Percentiles rank a stretch among this genome's conserved stretches.
phyloP scores from a whole-genome alignment of 441 rosid genomes.

The Populus hybrid region DNA sequence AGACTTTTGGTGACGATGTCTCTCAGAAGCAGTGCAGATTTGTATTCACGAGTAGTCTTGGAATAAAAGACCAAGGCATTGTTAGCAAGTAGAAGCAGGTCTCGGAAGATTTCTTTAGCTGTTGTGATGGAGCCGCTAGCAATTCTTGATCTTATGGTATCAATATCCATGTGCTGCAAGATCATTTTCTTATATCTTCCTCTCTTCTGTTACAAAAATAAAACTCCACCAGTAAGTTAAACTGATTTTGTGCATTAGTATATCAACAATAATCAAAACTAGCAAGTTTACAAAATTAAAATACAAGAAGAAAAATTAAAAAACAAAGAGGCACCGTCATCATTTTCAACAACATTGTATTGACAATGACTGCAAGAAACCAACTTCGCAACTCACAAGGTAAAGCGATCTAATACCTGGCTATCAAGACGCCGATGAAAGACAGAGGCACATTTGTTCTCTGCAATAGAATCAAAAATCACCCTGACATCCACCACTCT shows the following conservation, averaged over 20 bases:
- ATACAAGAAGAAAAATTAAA: background rate
- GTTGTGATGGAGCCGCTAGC: conserved; percentile 39
- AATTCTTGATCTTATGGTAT: conserved; percentile 65
- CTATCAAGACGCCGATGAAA: conserved; percentile 72
- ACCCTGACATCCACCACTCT: conserved; percentile 37
- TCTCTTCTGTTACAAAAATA: conserved; percentile 51
- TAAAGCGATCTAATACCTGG: conserved; percentile 49
- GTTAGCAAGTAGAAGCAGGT: conserved; percentile 72
- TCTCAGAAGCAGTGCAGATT: conserved; percentile 65
- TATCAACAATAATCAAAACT: background rate
- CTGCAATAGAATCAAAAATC: conserved; percentile 47
- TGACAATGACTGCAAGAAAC: background rate
- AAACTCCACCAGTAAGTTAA: background rate
- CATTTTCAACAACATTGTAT: background rate
- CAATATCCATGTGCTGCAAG: conserved; percentile 66
- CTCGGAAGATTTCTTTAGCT: conserved; percentile 58
- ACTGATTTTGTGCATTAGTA: conserved; percentile 2
- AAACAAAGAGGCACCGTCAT: background rate
- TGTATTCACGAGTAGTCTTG: conserved; percentile 74
- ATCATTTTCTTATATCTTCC: conserved; percentile 86
- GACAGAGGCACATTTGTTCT: conserved; percentile 55
- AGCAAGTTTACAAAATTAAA: background rate
- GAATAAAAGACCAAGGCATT: conserved; percentile 77
- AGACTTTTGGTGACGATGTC: conserved; percentile 51
- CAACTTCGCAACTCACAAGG: background rate